Conservation (phyloP, 768 basidiomycete genomes). For the Amanita rubescens region DNA sequence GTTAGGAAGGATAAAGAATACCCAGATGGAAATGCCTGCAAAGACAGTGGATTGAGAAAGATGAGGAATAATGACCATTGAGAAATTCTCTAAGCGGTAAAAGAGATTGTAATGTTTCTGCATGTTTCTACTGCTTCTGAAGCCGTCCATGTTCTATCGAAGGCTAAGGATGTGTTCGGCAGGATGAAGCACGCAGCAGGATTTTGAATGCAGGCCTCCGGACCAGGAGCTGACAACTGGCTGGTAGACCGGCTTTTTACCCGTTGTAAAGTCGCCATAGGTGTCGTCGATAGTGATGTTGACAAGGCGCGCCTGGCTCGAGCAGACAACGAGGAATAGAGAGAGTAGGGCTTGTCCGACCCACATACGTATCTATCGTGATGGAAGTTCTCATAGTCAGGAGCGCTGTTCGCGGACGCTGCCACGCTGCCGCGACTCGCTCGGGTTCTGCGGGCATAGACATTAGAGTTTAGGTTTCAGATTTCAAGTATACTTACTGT, state of each 20-base stretch:
- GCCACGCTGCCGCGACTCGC: no score
- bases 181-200: slow-evolving; percentile 20
- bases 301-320: slow-evolving; percentile 12
- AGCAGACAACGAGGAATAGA: neutral
- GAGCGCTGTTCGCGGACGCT: no score
- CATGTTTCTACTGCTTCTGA: slow-evolving; percentile 20
- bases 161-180: slow-evolving; percentile 16
- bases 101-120: slow-evolving; percentile 13
- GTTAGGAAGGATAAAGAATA: slow-evolving; percentile 9
- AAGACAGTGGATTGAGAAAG: neutral
- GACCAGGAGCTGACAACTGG: slow-evolving; percentile 23
- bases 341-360: neutral
- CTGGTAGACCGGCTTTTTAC: slow-evolving; percentile 16
- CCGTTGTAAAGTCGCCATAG: slow-evolving; percentile 24
- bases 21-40: slow-evolving; percentile 11
- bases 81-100: neutral
- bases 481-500: no score
- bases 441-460: no score
- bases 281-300: slow-evolving; percentile 32
- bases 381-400: no score
- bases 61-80: neutral
- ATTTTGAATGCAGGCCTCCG: slow-evolving; percentile 14
- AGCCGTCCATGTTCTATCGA: slow-evolving; percentile 22
- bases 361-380: neutral
- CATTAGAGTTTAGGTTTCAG: no score